Base-by-base conservation (phyloP, 2,329 filamentous ascomycete species). In the Aspergillus ochraceoroseus region DNA sequence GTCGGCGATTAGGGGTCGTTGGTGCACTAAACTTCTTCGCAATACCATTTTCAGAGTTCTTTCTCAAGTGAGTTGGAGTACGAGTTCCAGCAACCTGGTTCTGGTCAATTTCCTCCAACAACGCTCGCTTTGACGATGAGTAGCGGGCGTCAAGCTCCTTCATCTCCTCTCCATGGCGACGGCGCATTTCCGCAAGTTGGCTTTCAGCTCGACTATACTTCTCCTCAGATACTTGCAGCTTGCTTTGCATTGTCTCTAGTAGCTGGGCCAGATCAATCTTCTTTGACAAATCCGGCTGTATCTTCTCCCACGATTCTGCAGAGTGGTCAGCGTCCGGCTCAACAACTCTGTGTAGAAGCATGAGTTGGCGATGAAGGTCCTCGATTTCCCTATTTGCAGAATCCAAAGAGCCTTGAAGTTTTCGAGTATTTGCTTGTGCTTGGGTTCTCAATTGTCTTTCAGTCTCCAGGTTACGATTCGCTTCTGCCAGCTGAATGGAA, bases 201-300 rank as follows among this genome's bases (percentile, higher is more conserved):
- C 77, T 75, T 65, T 96, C 92, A 4, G 89, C 88, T 52, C 87
- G 86, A 19, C 77, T 73, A 48, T 87, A 83, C 32, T 82, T 87
- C 49, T 92, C 86, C 9, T 82, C 82, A 40, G 92, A 86, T 14
- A 94, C 79, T 15, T 87, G 82, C 19, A 96, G 75, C 45, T 88
- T 88, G 58, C 90, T 85, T 55, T 95, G 88, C n/a, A 89, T 75
- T 38, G 87, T 80, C 55, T 95, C 87, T 5, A 96, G 76, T 60
- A 92, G 87, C 51, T 87, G 81, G 8, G 87, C 86, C 29, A 96
- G 74, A 55, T 94, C 83, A 46, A 94, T 71, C 14, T 77, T 75
- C 44, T 72, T 72, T 1, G 70, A 69, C 20, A 94, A 67, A 72
- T 87, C 72, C 70, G 82, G 72, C 74, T 84, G 74, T 65, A 80